Conservation (phyloP, 306 rosid genomes). For the Delonix regia region DNA sequence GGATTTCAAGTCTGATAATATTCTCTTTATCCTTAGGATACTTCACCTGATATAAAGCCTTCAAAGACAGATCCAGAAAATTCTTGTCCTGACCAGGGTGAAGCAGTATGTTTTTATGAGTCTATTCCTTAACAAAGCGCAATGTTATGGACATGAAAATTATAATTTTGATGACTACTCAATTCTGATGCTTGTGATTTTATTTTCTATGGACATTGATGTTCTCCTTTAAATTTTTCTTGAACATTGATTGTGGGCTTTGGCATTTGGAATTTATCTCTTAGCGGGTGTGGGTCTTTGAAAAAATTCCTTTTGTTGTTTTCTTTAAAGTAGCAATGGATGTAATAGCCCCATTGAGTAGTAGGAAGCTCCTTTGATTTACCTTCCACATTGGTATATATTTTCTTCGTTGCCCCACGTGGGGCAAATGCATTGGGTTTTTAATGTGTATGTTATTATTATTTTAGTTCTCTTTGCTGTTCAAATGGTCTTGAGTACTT, state of each 20-base stretch:
- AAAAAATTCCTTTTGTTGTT: background rate
- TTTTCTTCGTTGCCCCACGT: background rate
- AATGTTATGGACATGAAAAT: background rate
- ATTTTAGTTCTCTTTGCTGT: background rate
- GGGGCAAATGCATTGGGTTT: slow-evolving; percentile 18
- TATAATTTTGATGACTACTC: background rate
- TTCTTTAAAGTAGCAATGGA: background rate
- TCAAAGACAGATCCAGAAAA: slow-evolving; percentile 48
- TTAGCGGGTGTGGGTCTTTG: background rate
- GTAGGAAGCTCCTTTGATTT: background rate
- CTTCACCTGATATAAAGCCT: slow-evolving; percentile 60
- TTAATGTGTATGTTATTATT: background rate
- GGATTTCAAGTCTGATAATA: slow-evolving; percentile 32
- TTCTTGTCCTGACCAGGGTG: slow-evolving; percentile 38
- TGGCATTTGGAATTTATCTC: background rate
- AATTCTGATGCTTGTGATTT: background rate
- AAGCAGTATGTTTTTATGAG: slow-evolving; percentile 39
- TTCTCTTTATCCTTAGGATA: slow-evolving; percentile 48
- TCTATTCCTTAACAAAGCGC: background rate
- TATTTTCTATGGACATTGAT: slow-evolving; percentile 7
- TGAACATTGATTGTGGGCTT: background rate
- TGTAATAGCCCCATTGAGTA: background rate
- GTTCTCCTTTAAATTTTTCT: background rate
- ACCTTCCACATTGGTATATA: background rate
- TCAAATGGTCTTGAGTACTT: slow-evolving; percentile 6